These are phyloP conservation scores for Fusarium poae DNA, from an alignment of 2,329 filamentous ascomycete genomes.

Conservation along the genomic window DNA sequence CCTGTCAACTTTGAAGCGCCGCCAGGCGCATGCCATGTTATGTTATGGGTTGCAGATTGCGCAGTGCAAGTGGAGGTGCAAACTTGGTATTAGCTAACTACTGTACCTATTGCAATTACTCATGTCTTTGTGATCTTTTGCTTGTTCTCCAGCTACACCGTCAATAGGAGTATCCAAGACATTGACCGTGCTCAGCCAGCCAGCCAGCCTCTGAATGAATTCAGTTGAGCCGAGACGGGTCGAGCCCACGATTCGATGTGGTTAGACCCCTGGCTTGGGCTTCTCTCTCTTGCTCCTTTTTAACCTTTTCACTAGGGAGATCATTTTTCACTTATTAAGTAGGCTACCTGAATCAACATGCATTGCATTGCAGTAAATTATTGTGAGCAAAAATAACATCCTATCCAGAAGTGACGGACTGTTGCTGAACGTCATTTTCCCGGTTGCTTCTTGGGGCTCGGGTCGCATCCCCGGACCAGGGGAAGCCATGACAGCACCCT, in stretches of 20 bases:
- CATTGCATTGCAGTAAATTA: neutral
- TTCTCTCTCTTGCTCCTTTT: neutral
- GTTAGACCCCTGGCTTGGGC: neutral
- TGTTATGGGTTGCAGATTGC: slow-evolving; percentile 43
- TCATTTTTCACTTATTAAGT: neutral
- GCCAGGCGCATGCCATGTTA: slow-evolving; percentile 32
- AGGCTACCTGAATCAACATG: neutral
- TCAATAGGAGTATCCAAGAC: slow-evolving; percentile 1
- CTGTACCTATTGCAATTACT: slow-evolving; percentile 22
- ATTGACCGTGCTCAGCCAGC: neutral
- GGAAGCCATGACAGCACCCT: slow-evolving; percentile 11
- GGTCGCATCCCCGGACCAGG: slow-evolving; percentile 40
- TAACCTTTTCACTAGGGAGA: neutral
- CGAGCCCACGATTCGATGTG: neutral
- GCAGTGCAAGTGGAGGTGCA: slow-evolving; percentile 30
- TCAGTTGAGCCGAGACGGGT: slow-evolving; percentile 16
- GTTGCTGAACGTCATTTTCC: slow-evolving; percentile 18
- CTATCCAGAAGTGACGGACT: slow-evolving; percentile 6
- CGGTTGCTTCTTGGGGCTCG: slow-evolving; percentile 11
- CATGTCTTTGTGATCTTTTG: slow-evolving; percentile 30
- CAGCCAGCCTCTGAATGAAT: slow-evolving; percentile 18
- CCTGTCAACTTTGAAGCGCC: slow-evolving; percentile 43
- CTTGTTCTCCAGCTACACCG: neutral
- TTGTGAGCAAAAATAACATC: neutral
- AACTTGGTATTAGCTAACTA: slow-evolving; percentile 31